Evolutionary conservation across 345 rosid genomes (phyloP).

Genomic region (Salix udensis): DNA sequence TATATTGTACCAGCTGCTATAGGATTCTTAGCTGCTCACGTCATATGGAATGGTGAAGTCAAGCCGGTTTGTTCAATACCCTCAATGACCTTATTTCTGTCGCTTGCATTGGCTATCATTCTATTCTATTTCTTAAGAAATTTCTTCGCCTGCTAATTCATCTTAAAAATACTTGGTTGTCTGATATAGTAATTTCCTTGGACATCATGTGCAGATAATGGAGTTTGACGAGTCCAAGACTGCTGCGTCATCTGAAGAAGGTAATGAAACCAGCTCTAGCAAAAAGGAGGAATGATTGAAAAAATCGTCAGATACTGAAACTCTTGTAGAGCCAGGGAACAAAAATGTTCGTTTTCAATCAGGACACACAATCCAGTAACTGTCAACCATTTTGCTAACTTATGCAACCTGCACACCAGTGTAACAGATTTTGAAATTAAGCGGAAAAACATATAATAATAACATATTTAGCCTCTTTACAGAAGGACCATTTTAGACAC

Average conservation of each 20-base stretch:
- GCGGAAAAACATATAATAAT: conserved; percentile 15
- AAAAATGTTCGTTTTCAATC: conserved; percentile 3
- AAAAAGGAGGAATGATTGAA: conserved; percentile 20
- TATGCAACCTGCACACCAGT: conserved; percentile 22
- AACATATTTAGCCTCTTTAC: neutral
- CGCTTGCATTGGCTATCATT: neutral
- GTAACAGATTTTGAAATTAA: conserved; percentile 41
- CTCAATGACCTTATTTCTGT: neutral
- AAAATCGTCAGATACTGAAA: neutral
- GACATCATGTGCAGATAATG: conserved; percentile 58
- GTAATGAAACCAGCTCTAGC: conserved; percentile 6
- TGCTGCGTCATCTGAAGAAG: conserved; percentile 13
- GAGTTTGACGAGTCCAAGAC: conserved; percentile 78
- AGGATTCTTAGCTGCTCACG: conserved; percentile 89
- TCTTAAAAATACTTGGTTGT: neutral
- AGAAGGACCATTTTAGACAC: neutral
- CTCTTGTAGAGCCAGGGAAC: neutral
- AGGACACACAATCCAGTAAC: conserved; percentile 6
- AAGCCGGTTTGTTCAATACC: conserved; percentile 64
- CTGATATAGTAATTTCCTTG: neutral
- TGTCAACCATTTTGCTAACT: conserved; percentile 29
- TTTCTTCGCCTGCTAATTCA: neutral
- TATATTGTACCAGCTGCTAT: conserved; percentile 92
- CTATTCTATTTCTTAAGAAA: neutral
- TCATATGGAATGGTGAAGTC: conserved; percentile 87